Conservation (phyloP, 2,329 filamentous ascomycete species). For the Paecilomyces variotii region DNA sequence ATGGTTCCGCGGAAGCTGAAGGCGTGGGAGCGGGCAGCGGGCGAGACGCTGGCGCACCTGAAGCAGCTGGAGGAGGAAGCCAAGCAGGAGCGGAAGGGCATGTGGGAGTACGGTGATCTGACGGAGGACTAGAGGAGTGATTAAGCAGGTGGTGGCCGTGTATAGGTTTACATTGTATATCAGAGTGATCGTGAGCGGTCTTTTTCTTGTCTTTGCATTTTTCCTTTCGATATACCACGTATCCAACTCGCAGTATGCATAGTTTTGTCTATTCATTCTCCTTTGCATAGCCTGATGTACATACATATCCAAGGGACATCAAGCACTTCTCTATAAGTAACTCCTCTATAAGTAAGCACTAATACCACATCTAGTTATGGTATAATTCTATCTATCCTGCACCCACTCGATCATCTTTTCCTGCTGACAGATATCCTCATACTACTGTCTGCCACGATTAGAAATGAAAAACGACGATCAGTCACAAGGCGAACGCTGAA, state of each 20-base stretch:
- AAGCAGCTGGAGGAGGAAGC: conserved; percentile 68
- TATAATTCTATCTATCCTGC: too few species aligned
- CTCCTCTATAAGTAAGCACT: too few species aligned
- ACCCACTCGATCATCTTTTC: too few species aligned
- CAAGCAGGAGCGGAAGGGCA: conserved; percentile 71
- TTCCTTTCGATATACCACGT: not conserved
- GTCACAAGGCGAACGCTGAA: too few species aligned
- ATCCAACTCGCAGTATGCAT: not conserved
- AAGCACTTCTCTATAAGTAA: too few species aligned
- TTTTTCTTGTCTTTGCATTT: not conserved
- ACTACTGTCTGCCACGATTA: too few species aligned
- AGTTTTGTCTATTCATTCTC: too few species aligned
- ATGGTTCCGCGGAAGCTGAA: conserved; percentile 91
- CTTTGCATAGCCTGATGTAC: too few species aligned
- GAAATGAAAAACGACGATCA: too few species aligned
- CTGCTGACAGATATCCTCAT: too few species aligned
- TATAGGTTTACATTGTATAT: not conserved
- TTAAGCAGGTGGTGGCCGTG: not conserved
- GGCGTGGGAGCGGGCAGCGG: conserved; percentile 76
- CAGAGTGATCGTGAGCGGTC: not conserved
- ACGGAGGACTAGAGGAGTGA: conserved; percentile 63
- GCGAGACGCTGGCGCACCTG: conserved; percentile 62
- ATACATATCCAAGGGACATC: too few species aligned
- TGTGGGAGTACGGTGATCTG: conserved; percentile 98
- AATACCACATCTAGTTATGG: too few species aligned